Base-by-base conservation (phyloP, 169 alveolate genomes). In the Eimeria tenella region DNA sequence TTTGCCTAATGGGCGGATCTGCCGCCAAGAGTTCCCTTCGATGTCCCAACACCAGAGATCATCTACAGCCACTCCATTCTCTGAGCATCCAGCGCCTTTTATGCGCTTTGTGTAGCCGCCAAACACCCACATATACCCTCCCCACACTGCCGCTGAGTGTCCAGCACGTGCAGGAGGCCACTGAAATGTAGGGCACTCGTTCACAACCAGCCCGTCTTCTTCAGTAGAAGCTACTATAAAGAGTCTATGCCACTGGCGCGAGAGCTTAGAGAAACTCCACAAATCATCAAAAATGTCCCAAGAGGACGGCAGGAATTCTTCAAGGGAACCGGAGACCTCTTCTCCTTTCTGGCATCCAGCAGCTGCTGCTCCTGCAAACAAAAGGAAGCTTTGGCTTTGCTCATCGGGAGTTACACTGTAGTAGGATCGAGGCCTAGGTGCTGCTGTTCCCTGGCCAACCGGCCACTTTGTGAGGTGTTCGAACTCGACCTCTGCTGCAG, bases 111-210 rank as follows among this genome's bases (percentile, higher is more conserved):
- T n/a, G 21, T 56, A 81, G 7, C 89, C 89, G 50, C 89, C 89
- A 53, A 81, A 81, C 52, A 53, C 89, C 42, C 62, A 81, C 89
- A 81, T 81, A 71, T 50, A 9, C 15, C 89, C 58, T 3, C 25
- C 56, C 73, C 65, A 81, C 52, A 23, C 58, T 55, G 89, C 89
- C 42, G 73, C 89, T 1, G 89, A 81, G 58, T 81, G 89, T 11
- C 89, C 89, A 9, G 89, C 89, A 52, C 50, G 50, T 5, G 89
- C 73, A 9, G 89, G 89, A 4, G 89, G 73, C 89, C 89, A 81
- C 71, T 13, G 42, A 10, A 50, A 68, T 9, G 49, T 17, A 13
- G 68, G 21, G 68, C 21, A 31, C 42, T 17, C 8, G 13, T 7
- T 6, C 8, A 1, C n/a, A 70, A 50, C 52, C 49, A 70, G 3